Evolutionary conservation across 73 alveolate genomes (phyloP), one percentile per base, ranked within the genome.

Genomic region (Paramecium sexaurelia): DNA sequence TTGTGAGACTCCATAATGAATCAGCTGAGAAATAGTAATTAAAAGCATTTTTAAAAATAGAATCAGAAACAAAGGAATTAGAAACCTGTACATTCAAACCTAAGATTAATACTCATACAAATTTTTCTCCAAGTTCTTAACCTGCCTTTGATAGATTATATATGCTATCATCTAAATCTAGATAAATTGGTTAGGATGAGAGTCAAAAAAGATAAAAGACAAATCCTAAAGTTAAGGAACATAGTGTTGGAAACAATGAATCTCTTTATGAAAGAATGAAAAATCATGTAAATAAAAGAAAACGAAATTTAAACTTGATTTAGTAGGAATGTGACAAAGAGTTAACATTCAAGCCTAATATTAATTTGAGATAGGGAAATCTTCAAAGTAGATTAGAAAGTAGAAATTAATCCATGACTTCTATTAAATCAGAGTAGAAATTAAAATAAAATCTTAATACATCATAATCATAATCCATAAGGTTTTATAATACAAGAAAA

Each of bases 121-220:
- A 39, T 36, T 73, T 20, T 39, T 73, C 87, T 41, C 75, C 90
- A 3, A 41, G 45, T 40, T 29, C 68, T 24, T 26, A 29, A 5
- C 90, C 90, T 24, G 90, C 90, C 7, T 43, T 40, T 78, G 90
- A 78, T 19, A 39, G 90, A 78, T 78, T 78, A 40, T 78, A 78
- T 40, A 20, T 71, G 86, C 24, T 71, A n/a, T 71, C 86, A 4
- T 33, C 86, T 27, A 71, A 78, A 78, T 73, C 55, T 15, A 78
- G 20, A 33, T 37, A 78, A 39, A 78, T 20, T 19, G 36, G 35
- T 6, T 61, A 19, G 24, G 43, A 78, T 1, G 90, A 78, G 17
- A 78, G n/a, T 8, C 20, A 19, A 41, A 22, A 24, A 22, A 78
- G 29, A 26, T 24, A 29, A 29, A 61, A 61, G 83, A 32, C 43